Conservation (phyloP, 768 basidiomycete genomes). For the Tylopilus sp. region DNA sequence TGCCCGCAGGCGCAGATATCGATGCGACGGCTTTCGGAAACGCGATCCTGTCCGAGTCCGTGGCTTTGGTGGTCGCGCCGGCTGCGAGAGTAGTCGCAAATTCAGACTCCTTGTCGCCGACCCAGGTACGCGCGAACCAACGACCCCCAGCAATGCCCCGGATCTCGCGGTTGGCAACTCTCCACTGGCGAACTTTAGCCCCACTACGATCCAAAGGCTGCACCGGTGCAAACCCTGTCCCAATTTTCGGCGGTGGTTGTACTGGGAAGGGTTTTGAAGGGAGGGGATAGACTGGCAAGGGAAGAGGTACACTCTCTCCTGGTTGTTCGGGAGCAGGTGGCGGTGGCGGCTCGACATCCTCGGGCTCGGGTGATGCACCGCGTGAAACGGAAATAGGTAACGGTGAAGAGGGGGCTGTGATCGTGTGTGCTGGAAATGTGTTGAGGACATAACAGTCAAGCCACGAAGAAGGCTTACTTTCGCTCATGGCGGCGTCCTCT, state of each 20-base stretch:
- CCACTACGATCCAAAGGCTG: slow-evolving; percentile 63
- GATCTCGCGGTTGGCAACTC: slow-evolving; percentile 70
- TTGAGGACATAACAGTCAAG: slow-evolving; percentile 1
- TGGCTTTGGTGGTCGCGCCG: slow-evolving; percentile 25
- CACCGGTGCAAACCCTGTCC: slow-evolving; percentile 64
- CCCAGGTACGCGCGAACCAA: slow-evolving; percentile 79
- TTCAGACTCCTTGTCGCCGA: slow-evolving; percentile 78
- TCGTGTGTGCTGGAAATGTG: slow-evolving; percentile 47
- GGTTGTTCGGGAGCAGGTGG: slow-evolving; percentile 32
- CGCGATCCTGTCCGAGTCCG: slow-evolving; percentile 27
- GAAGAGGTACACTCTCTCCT: slow-evolving; percentile 49
- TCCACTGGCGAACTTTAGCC: slow-evolving; percentile 68
- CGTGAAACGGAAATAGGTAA: slow-evolving; percentile 34
- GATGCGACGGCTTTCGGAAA: slow-evolving; percentile 41
- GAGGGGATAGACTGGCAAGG: slow-evolving; percentile 67
- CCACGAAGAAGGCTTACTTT: slow-evolving; percentile 43
- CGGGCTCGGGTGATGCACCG: slow-evolving; percentile 49
- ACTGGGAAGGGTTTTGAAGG: slow-evolving; percentile 84
- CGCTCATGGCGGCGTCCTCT: slow-evolving; percentile 56
- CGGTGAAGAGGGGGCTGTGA: slow-evolving; percentile 74
- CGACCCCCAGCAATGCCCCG: slow-evolving; percentile 80
- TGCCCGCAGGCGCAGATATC: slow-evolving; percentile 46
- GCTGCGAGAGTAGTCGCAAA: slow-evolving; percentile 41
- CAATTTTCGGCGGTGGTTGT: slow-evolving; percentile 74
- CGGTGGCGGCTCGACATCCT: slow-evolving; percentile 29